Conservation (phyloP, 148 eudicot species). For the Drosera capensis region DNA sequence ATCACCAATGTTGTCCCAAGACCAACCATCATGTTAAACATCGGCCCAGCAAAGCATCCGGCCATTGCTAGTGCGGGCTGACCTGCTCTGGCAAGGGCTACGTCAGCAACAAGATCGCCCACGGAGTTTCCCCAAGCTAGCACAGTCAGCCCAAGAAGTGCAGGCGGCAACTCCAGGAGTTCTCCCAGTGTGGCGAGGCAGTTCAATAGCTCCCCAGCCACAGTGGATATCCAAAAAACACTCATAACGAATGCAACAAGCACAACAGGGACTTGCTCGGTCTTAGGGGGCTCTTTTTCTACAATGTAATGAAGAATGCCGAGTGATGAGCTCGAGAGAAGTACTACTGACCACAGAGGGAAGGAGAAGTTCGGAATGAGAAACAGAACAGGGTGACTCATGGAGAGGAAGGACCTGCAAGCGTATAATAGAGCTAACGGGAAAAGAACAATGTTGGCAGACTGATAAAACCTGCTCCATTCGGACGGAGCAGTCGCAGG, state of each 20-base stretch:
- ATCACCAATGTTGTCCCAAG: constrained; percentile 79
- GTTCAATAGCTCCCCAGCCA: constrained; percentile 78
- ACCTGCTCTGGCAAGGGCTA: constrained; percentile 90
- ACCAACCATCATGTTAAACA: constrained; percentile 94
- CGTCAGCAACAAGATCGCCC: constrained; percentile 97
- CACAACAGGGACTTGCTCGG: constrained; percentile 42
- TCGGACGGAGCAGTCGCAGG: constrained; percentile 59
- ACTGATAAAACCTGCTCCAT: constrained; percentile 80
- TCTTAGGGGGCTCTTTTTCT: constrained; percentile 80
- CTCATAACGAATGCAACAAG: constrained; percentile 75
- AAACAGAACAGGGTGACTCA: constrained; percentile 50
- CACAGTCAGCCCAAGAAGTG: constrained; percentile 80
- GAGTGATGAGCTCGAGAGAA: constrained; percentile 54
- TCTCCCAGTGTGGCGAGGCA: constrained; percentile 71
- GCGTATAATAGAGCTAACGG: constrained; percentile 69
- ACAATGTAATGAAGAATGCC: constrained; percentile 57
- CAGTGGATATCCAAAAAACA: constrained; percentile 89
- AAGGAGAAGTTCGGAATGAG: constrained; percentile 45
- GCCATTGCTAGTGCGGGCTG: constrained; percentile 99
- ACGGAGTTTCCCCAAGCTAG: constrained; percentile 96
- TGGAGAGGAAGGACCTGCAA: constrained; percentile 65
- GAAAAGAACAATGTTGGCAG: constrained; percentile 79
- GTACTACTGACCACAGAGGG: constrained; percentile 67
- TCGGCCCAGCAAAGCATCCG: constrained; percentile 95
- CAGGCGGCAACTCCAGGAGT: constrained; percentile 53